phyloP scores from a whole-genome alignment of 169 alveolate species.

The Eimeria brunetti region DNA sequence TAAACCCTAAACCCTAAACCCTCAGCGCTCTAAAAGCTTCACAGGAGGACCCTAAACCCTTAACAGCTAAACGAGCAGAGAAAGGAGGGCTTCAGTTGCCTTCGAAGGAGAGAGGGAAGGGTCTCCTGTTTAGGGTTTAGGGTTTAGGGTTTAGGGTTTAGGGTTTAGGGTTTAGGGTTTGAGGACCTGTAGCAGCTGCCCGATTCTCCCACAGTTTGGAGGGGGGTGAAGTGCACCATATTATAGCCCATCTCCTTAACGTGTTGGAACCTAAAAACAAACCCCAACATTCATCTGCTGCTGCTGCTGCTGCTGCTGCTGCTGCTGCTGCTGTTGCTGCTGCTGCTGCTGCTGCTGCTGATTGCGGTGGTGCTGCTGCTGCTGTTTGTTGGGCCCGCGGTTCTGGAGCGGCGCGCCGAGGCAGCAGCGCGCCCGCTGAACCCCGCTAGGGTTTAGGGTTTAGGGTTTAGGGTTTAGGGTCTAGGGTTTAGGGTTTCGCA shows the following conservation, averaged over 20 bases:
- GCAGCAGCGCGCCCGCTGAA: no score
- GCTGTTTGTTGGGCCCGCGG: not conserved
- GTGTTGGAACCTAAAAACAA: slow-evolving; percentile 81
- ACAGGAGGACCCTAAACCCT: not conserved
- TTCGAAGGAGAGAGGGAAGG: not conserved
- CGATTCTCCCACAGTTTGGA: slow-evolving; percentile 84
- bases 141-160: slow-evolving; percentile 47
- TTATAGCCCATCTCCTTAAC: slow-evolving; percentile 90
- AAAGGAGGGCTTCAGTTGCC: not conserved
- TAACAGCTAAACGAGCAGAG: not conserved
- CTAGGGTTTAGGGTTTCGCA: not conserved
- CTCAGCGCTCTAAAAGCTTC: not conserved
- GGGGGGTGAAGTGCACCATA: slow-evolving; percentile 92
- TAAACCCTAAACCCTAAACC: not conserved
- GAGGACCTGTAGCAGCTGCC: slow-evolving; percentile 84
- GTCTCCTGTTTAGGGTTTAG: not conserved
- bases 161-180: slow-evolving; percentile 76
- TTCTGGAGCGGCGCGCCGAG: no score
- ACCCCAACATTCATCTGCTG: not conserved
- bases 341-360: slow-evolving; percentile 27
- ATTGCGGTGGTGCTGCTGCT: slow-evolving; percentile 21
- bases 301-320: slow-evolving; percentile 1
- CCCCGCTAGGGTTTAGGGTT: not conserved
- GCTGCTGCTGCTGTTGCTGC: not conserved
- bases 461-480: not conserved